Evolutionary conservation across 495 filamentous ascomycete species (phyloP).

Genomic region (Lasiosphaeria miniovina): DNA sequence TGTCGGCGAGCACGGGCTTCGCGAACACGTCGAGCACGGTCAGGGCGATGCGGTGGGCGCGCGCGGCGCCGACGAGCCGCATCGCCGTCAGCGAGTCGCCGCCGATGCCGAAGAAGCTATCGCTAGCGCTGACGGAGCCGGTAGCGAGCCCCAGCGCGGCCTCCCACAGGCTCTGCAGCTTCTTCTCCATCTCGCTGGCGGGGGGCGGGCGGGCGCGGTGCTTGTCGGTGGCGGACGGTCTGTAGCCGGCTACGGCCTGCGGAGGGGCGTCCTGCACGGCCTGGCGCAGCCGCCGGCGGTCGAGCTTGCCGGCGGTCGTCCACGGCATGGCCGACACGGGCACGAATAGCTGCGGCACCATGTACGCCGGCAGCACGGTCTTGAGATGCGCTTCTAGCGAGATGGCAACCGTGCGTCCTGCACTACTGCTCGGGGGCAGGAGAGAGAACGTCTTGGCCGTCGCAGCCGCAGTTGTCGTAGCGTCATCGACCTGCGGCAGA

Average conservation of each 20-base stretch:
- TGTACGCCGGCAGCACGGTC: constrained; percentile 37
- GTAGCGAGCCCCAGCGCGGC: constrained; percentile 37
- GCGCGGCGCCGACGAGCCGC: constrained; percentile 42
- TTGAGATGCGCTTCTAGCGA: constrained; percentile 24
- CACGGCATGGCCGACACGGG: constrained; percentile 51
- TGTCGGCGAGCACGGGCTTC: constrained; percentile 25
- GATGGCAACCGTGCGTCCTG: constrained; percentile 7
- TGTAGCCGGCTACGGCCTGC: constrained; percentile 12
- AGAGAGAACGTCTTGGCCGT: constrained; percentile 8
- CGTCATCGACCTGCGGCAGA: not conserved
- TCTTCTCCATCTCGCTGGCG: constrained; percentile 30
- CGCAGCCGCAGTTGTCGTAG: not conserved
- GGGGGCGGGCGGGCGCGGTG: constrained; percentile 11
- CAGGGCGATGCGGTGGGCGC: constrained; percentile 26
- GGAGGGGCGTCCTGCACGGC: constrained; percentile 10
- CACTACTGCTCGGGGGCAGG: constrained; percentile 16
- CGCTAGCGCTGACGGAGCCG: constrained; percentile 31
- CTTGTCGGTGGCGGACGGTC: constrained; percentile 8
- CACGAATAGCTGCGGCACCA: constrained; percentile 58
- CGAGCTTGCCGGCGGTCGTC: constrained; percentile 52
- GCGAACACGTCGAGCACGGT: constrained; percentile 41
- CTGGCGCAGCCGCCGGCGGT: constrained; percentile 45
- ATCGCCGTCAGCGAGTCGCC: constrained; percentile 52
- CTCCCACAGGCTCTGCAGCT: constrained; percentile 46
- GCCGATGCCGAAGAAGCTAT: constrained; percentile 49